Evolutionary conservation across 2,329 filamentous ascomycete species (phyloP).

Genomic region (Pseudogymnoascus sp.): DNA sequence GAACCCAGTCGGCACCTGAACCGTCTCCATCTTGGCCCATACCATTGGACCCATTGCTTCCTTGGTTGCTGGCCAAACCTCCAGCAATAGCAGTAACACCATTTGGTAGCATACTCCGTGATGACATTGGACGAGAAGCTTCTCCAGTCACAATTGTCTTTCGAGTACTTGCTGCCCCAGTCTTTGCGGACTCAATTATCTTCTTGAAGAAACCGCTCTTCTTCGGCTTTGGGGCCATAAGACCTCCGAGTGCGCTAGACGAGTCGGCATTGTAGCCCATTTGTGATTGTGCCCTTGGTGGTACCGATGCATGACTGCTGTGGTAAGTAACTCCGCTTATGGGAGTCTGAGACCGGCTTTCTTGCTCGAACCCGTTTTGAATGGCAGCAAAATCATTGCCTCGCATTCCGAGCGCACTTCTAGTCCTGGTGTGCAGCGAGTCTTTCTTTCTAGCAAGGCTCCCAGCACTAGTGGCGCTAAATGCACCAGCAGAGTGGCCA

Average conservation of each 20-base stretch:
- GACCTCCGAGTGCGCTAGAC: conserved; percentile 65
- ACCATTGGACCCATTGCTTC: conserved; percentile 51
- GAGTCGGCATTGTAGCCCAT: conserved; percentile 58
- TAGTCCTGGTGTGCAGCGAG: conserved; percentile 41
- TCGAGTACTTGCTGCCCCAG: conserved; percentile 79
- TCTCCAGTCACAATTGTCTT: conserved; percentile 54
- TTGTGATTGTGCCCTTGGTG: conserved; percentile 50
- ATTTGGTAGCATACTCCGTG: conserved; percentile 19
- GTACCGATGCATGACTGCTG: conserved; percentile 64
- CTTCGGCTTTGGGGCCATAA: conserved; percentile 66
- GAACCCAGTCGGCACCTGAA: conserved; percentile 77
- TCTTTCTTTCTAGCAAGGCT: conserved; percentile 74
- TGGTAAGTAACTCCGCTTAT: conserved; percentile 83
- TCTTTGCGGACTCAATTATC: conserved; percentile 89
- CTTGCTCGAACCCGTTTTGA: conserved; percentile 31
- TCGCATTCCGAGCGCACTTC: conserved; percentile 56
- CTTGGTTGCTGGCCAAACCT: conserved; percentile 32
- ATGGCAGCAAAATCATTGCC: conserved; percentile 32
- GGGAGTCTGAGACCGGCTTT: conserved; percentile 51
- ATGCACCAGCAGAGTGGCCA: conserved; percentile 77
- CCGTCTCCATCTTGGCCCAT: conserved; percentile 53
- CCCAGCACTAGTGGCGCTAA: conserved; percentile 91
- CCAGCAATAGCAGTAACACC: conserved; percentile 45
- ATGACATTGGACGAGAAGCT: conserved; percentile 30
- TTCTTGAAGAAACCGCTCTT: conserved; percentile 93